Evolutionary conservation across 129 eudicot species (phyloP), one percentile per base, ranked within the genome.

Genomic region (Chrysanthemum makinoi): DNA sequence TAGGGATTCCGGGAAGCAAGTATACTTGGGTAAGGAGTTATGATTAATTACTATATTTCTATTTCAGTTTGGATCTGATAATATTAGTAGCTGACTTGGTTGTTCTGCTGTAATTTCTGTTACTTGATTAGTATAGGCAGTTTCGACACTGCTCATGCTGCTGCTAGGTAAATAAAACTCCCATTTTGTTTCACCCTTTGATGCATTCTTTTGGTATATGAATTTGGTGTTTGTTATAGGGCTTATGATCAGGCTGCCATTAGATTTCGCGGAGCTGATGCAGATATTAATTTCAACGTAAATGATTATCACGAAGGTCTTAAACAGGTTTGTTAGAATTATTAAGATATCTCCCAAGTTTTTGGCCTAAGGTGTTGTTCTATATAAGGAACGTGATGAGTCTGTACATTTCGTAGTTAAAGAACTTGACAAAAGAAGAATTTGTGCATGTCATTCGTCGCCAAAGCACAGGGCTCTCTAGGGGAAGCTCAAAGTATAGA

Each of bases 201-300:
- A 66, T 47, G 35, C 50, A 44, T 56, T 33, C 1, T 63, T 6
- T 82, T 81, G 82, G 80, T 80, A 55, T 85, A 78, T 56, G 81
- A 80, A 67, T 16, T 24, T 11, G 8, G 4, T 57, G 51, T 48
- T 10, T 48, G 24, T 69, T 33, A 56, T 7, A 89, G 96, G 82
- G 93, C 91, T 69, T 89, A 89, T 59, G 96, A 89, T 63, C 85
- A 88, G 68, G 91, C 96, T 20, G 96, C 96, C 10, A 83, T 89
- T 52, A 89, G 87, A 56, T 89, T 89, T 60, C 89, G 91, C 15
- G 96, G 96, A 46, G 68, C 68, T 13, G 86, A 79, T 68, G 91
- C 96, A 1, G 91, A 86, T 75, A 86, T 89, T 35, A 89, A 89
- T 62, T 89, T 89, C 76, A 78, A 74, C 33, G 50, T 82, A 55